Evolutionary conservation across 1,139 yeast species (phyloP), one percentile per base, ranked within the genome.

Genomic region (Debaryomyces psychrophilus): DNA sequence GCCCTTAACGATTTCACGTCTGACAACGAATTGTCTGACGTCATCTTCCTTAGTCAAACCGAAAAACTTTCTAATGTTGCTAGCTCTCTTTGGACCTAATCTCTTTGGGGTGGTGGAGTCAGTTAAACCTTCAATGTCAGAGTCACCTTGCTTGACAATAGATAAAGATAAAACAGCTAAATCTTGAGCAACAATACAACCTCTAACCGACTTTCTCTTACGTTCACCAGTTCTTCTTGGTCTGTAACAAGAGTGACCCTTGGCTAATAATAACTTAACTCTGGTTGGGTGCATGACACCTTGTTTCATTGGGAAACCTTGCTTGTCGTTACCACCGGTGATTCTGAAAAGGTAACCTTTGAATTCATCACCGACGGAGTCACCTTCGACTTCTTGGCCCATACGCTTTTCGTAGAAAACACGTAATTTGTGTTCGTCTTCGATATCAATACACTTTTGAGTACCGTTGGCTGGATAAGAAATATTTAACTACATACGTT

Each of bases 231-330:
- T 72, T 82, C 99, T 90, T 85, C 99, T 95, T 79, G 97, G 96
- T 85, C 99, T 93, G 96, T 93, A 93, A 86, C 98, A 92, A 69
- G 97, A 89, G 84, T 82, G 88, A 70, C 95, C 97, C 81, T 89
- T 85, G 66, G 96, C 76, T 74, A 93, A 83, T 74, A 95, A 85
- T 69, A 93, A 86, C 77, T 89, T 90, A 69, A 95, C 98, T 87
- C 99, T 95, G 85, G 95, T 90, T 79, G 99, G 98, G 83, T 90
- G 95, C 85, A 93, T 83, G 62, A 93, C 99, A 86, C 97, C 97
- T 82, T 93, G 99, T 81, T 92, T 93, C 99, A 95, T 93, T 81
- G 99, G 98, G 97, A 93, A 95, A 83, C 99, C 99, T 84, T 93
- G 99, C 83, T 93, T 93, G 83, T 93, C 99, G 88, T 95, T 95